Evolutionary conservation across 148 eudicot species (phyloP).

Genomic region (Silene uniflora): DNA sequence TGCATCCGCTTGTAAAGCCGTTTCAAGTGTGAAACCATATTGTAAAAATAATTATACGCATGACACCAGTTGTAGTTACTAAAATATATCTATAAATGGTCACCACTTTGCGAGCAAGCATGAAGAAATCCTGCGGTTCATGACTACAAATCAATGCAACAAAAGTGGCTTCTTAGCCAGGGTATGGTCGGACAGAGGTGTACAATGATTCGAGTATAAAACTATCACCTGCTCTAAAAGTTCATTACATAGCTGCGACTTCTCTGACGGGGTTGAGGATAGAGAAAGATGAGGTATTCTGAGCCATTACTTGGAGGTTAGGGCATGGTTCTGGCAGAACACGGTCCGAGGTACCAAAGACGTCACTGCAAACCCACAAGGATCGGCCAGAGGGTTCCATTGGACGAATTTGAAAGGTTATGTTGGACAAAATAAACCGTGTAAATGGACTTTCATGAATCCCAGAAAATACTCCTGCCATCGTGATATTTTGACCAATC

Average conservation of each 20-base stretch:
- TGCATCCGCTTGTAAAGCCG: too few species aligned
- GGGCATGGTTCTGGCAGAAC: constrained; percentile 11
- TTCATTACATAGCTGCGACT: background rate
- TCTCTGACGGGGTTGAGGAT: background rate
- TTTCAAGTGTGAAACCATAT: too few species aligned
- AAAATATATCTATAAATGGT: background rate
- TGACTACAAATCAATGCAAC: background rate
- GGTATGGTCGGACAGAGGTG: background rate
- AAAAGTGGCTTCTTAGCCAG: background rate
- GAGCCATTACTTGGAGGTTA: background rate
- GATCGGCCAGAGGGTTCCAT: background rate
- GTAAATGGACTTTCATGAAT: constrained; percentile 6
- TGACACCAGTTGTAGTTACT: too few species aligned
- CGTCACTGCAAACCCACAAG: background rate
- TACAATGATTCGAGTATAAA: background rate
- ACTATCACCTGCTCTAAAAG: background rate
- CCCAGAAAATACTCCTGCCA: background rate
- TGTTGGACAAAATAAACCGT: constrained; percentile 10
- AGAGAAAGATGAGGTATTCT: background rate
- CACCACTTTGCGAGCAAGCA: background rate
- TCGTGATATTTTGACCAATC: background rate
- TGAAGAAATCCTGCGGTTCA: background rate
- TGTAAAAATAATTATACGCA: too few species aligned
- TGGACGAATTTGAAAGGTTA: constrained; percentile 7
- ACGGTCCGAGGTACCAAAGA: background rate